These are phyloP conservation scores for Vicia sativa DNA, from an alignment of 306 rosid species.

Conservation along the genomic window DNA sequence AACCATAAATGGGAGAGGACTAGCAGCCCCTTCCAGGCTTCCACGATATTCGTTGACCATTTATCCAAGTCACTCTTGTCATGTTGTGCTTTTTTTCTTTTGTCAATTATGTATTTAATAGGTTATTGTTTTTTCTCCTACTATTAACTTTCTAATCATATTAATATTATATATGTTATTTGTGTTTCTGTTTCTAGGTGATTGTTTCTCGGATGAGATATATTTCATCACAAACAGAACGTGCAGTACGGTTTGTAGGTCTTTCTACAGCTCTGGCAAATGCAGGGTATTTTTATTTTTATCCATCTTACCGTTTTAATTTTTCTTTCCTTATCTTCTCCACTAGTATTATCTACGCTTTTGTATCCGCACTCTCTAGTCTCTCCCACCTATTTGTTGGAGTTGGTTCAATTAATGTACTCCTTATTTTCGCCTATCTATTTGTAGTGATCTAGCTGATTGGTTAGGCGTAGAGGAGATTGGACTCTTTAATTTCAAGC, in stretches of 20 bases:
- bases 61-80: too few species aligned
- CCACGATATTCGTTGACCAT: too few species aligned
- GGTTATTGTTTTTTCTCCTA: constrained; percentile 1
- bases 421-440: constrained; percentile 26
- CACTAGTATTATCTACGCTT: constrained; percentile 22
- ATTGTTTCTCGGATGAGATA: constrained; percentile 98
- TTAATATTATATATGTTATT: constrained; percentile 15
- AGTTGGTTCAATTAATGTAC: constrained; percentile 28
- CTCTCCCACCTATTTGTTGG: constrained; percentile 1
- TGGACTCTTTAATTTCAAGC: constrained; percentile 98
- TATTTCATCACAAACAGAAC: constrained; percentile 97
- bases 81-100: too few species aligned
- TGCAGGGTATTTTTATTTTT: constrained; percentile 71
- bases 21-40: too few species aligned
- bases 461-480: constrained; percentile 96
- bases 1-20: background rate
- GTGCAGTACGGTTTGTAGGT: constrained; percentile 84
- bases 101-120: background rate
- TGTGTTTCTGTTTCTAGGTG: constrained; percentile 60
- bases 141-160: constrained; percentile 14
- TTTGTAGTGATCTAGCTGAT: constrained; percentile 84
- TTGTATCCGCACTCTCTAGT: constrained; percentile 4
- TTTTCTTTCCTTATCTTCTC: constrained; percentile 10
- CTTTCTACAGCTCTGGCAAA: constrained; percentile 97
- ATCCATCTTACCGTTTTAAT: background rate